These are phyloP conservation scores for Penicillium lagena DNA, from an alignment of 495 filamentous ascomycete species.

Conservation along the genomic window DNA sequence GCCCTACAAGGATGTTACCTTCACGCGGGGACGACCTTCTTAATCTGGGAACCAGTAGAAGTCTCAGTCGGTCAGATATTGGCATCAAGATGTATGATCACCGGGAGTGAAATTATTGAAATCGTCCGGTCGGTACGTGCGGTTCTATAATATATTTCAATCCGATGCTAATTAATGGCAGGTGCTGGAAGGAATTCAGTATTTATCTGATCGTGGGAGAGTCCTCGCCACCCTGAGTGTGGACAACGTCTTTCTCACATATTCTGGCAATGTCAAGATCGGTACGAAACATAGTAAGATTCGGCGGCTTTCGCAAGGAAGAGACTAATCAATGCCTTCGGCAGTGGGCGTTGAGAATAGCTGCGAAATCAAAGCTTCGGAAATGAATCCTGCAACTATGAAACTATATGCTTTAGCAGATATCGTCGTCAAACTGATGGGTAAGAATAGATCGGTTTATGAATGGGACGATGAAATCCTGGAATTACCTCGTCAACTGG, in stretches of 20 bases:
- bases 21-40: background rate
- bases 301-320: too few species aligned
- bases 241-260: too few species aligned
- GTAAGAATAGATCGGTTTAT: background rate
- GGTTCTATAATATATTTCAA: too few species aligned
- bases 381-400: background rate
- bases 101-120: background rate
- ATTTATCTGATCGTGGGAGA: conserved; percentile 1
- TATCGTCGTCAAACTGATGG: conserved; percentile 1
- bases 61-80: conserved; percentile 1
- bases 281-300: too few species aligned
- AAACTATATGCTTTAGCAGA: conserved; percentile 1
- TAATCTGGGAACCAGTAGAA: conserved; percentile 4
- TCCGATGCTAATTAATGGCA: background rate
- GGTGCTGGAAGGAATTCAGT: conserved; percentile 1
- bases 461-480: too few species aligned
- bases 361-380: too few species aligned
- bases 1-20: conserved; percentile 2
- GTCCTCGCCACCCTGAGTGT: background rate
- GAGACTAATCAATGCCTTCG: too few species aligned
- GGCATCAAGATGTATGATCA: conserved; percentile 1
- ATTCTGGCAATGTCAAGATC: too few species aligned
- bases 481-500: too few species aligned
- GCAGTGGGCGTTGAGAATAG: too few species aligned
- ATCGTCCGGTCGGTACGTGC: conserved; percentile 2